Evolutionary conservation across 345 rosid species (phyloP).

Genomic region (Boechera stricta): DNA sequence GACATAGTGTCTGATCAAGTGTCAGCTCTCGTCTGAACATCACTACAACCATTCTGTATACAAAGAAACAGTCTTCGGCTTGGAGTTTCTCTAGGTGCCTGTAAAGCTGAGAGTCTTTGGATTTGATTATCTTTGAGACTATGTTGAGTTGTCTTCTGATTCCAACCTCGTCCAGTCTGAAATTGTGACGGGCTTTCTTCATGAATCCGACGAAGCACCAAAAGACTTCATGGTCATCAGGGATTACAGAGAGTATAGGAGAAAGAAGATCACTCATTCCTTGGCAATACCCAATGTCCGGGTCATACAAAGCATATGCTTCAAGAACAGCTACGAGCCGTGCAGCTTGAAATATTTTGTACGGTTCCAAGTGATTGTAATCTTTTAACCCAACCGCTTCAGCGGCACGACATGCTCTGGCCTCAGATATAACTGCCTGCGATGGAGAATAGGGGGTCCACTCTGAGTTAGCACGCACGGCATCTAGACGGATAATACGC

Average conservation of each 20-base stretch:
- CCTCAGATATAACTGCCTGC: conserved; percentile 71
- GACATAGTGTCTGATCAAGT: conserved; percentile 83
- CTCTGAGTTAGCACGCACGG: conserved; percentile 89
- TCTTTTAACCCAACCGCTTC: conserved; percentile 90
- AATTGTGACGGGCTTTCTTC: conserved; percentile 96
- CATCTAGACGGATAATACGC: conserved; percentile 95
- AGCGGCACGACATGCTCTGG: conserved; percentile 70
- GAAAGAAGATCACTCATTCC: conserved; percentile 99
- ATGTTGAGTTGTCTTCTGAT: conserved; percentile 88
- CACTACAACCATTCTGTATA: conserved; percentile 97
- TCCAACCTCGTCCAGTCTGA: conserved; percentile 95
- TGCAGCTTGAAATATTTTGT: conserved; percentile 88
- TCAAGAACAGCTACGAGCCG: conserved; percentile 93
- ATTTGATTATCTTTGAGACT: conserved; percentile 89
- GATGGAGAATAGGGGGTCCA: conserved; percentile 68
- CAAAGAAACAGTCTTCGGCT: conserved; percentile 98
- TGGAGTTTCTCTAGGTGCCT: conserved; percentile 87
- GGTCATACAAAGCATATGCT: conserved; percentile 90
- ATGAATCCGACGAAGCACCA: conserved; percentile 98
- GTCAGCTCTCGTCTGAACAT: conserved; percentile 90
- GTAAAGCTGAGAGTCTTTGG: conserved; percentile 87
- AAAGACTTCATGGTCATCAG: conserved; percentile 92
- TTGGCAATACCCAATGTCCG: conserved; percentile 97
- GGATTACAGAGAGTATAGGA: conserved; percentile 76
- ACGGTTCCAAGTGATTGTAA: conserved; percentile 79